These are phyloP conservation scores for Camellia japonica DNA, from an alignment of 148 eudicot species.

Conservation along the genomic window DNA sequence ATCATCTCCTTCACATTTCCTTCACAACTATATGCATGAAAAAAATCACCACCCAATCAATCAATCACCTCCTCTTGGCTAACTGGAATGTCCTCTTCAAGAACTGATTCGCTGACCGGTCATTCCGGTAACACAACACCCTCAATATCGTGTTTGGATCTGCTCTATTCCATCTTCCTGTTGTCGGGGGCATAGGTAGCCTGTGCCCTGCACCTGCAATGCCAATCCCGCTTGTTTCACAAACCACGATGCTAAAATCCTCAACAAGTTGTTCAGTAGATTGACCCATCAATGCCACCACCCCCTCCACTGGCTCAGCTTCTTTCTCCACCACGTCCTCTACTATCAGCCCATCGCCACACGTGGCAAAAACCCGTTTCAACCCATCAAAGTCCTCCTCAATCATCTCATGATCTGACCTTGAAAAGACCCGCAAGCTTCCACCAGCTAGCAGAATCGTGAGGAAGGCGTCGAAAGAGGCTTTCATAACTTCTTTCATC, in stretches of 20 bases:
- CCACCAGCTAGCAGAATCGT: constrained; percentile 92
- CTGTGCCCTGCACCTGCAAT: constrained; percentile 48
- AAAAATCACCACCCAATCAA: no score
- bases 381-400: constrained; percentile 67
- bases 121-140: constrained; percentile 80
- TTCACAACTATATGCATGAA: no score
- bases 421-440: constrained; percentile 44
- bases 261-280: constrained; percentile 75
- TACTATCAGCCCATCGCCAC: constrained; percentile 54
- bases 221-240: constrained; percentile 73
- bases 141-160: constrained; percentile 92
- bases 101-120: constrained; percentile 58
- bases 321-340: constrained; percentile 77
- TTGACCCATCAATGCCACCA: constrained; percentile 72
- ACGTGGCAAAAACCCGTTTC: constrained; percentile 54
- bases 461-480: constrained; percentile 76
- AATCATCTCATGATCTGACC: constrained; percentile 59
- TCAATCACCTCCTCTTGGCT: constrained; percentile 63
- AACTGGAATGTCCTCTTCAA: constrained; percentile 83
- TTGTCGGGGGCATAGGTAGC: constrained; percentile 83
- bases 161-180: constrained; percentile 71
- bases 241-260: constrained; percentile 62
- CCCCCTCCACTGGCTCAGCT: constrained; percentile 81
- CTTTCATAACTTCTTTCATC: constrained; percentile 77
- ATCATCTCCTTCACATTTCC: neutral